Evolutionary conservation across 148 eudicot species (phyloP).

Genomic region (Gaultheria prostrata): DNA sequence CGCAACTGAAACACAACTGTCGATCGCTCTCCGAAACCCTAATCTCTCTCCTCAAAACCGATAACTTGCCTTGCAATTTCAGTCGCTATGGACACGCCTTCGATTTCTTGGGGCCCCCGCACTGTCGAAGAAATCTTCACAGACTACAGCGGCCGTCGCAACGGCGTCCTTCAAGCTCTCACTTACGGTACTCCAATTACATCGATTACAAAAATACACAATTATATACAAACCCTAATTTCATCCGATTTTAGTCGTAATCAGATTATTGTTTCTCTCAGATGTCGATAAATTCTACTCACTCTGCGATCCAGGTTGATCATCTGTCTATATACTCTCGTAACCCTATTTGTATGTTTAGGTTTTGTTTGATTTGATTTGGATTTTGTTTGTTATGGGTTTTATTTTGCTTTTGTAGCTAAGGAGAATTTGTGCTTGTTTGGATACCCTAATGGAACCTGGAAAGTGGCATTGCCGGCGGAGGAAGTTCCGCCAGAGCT

Average conservation of each 20-base stretch:
- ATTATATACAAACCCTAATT: conserved; percentile 5
- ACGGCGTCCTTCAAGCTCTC: conserved; percentile 82
- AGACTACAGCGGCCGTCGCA: conserved; percentile 77
- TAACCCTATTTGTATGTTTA: conserved; percentile 3
- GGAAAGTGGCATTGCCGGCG: conserved; percentile 87
- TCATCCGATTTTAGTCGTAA: not conserved
- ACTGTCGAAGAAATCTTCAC: conserved; percentile 96
- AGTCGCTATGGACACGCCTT: conserved; percentile 46
- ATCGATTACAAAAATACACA: not conserved
- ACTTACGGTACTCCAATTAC: conserved; percentile 39
- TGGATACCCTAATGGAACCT: conserved; percentile 70
- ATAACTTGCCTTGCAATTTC: not conserved
- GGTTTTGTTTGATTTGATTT: not conserved
- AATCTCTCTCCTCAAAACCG: not conserved
- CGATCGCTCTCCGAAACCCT: not conserved
- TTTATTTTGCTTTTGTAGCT: conserved; percentile 29
- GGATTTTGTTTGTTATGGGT: conserved; percentile 6
- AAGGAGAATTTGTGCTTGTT: conserved; percentile 85
- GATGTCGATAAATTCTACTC: conserved; percentile 92
- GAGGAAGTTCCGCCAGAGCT: conserved; percentile 95
- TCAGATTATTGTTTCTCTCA: conserved; percentile 17
- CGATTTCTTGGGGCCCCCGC: conserved; percentile 66
- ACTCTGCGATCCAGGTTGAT: conserved; percentile 89
- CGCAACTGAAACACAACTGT: not conserved
- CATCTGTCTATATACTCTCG: conserved; percentile 6